Evolutionary conservation across 306 rosid species (phyloP), one percentile per base, ranked within the genome.

Genomic region (Calophaca sinica): DNA sequence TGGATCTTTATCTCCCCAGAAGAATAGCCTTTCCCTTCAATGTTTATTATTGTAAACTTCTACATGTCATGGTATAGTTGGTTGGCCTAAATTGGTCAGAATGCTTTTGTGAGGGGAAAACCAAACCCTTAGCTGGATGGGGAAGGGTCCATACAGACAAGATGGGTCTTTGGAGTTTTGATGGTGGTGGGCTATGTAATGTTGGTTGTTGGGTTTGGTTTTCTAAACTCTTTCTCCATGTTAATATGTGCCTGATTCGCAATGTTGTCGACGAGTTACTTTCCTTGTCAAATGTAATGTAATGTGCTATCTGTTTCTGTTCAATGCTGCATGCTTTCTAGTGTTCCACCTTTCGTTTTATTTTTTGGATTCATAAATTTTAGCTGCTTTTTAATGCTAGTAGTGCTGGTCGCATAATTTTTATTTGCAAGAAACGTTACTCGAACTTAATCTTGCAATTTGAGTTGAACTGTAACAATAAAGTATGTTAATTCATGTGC

Each of bases 21-120:
- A 73, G 52, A 75, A 70, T 70, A 70, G 63, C 82, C 77, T 79
- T 50, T 62, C 36, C 76, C 74, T 86, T 59, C 79, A 79, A 59
- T 86, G 82, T 85, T 86, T 79, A 53, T 86, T 81, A 58, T 75
- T 87, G 96, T 85, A 91, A 73, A 89, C 84, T 81, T 85, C 89
- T 76, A 86, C 83, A 85, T 90, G 86, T 87, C 87, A 76, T 87
- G 48, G 89, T 88, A 80, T 81, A 85, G 86, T 77, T 87, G 87
- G 86, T 77, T 87, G 87, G 79, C 86, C 86, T 78, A 68, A 82
- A 83, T 81, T 74, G 84, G 76, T 80, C 84, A 79, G 82, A 80
- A 78, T 87, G 84, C 86, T 80, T 78, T 66, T 87, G 79, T 87
- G 82, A 51, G 86, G 83, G 80, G 69, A 69, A 88, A 84, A 76